These are phyloP conservation scores for Steccherinum ochraceum DNA, from an alignment of 768 basidiomycete genomes.

Conservation along the genomic window DNA sequence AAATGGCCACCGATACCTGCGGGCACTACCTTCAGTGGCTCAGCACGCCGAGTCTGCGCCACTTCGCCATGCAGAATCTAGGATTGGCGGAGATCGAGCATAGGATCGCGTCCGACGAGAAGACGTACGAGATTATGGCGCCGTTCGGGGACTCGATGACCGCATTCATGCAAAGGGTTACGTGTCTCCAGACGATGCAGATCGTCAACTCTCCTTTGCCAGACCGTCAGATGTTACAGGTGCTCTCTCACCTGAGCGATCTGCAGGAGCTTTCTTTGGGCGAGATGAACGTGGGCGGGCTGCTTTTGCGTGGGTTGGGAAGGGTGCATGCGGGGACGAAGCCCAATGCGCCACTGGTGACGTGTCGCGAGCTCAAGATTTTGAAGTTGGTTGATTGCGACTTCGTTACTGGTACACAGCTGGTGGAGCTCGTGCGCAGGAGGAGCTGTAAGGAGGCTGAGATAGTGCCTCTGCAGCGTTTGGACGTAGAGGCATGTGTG, in stretches of 20 bases:
- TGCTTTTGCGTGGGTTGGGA: constrained; percentile 5
- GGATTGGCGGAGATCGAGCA: neutral
- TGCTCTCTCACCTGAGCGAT: neutral
- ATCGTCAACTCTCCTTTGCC: constrained; percentile 1
- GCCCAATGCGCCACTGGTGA: neutral
- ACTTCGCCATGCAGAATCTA: neutral
- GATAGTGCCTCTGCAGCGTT: neutral
- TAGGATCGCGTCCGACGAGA: neutral
- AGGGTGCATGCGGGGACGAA: neutral
- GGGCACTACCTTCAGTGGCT: neutral
- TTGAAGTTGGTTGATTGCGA: constrained; percentile 3
- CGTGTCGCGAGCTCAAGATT: constrained; percentile 4
- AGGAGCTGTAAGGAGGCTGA: neutral
- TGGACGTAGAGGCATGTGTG: neutral
- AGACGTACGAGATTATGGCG: neutral
- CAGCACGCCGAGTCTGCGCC: neutral
- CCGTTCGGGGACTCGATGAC: constrained; percentile 1
- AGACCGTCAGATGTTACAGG: constrained; percentile 6
- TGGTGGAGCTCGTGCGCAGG: constrained; percentile 1
- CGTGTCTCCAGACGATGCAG: neutral
- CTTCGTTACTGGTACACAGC: neutral
- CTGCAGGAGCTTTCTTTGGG: constrained; percentile 3
- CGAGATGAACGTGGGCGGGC: constrained; percentile 2
- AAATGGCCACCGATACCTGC: neutral
- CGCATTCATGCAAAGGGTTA: neutral